Evolutionary conservation across 768 basidiomycete genomes (phyloP).

Genomic region (Epithele typhae): DNA sequence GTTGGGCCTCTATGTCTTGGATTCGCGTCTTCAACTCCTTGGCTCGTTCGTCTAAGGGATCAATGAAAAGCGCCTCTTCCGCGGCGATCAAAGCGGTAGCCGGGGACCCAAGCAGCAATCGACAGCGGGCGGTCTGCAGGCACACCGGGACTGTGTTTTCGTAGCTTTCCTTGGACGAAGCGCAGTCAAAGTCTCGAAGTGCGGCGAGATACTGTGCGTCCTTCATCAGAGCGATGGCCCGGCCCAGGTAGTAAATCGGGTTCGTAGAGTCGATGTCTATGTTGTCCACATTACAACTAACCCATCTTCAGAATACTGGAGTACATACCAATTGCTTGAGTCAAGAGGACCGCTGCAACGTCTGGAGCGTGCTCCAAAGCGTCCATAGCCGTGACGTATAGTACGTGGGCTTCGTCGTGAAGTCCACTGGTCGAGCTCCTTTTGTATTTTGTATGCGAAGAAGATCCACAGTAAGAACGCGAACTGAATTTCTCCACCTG

Average conservation of each 20-base stretch:
- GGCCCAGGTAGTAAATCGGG: not conserved
- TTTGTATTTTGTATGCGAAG: too few species aligned
- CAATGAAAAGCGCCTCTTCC: conserved; percentile 1
- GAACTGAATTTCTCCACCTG: too few species aligned
- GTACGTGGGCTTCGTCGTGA: too few species aligned
- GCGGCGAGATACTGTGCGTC: not conserved
- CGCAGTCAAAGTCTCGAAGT: conserved; percentile 3
- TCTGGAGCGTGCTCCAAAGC: too few species aligned
- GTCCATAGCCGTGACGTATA: too few species aligned
- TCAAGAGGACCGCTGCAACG: too few species aligned
- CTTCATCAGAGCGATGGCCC: not conserved
- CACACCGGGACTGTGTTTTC: not conserved
- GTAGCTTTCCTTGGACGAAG: not conserved
- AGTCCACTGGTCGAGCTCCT: too few species aligned
- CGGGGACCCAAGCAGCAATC: conserved; percentile 2
- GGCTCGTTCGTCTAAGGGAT: conserved; percentile 1
- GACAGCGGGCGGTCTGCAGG: conserved; percentile 1
- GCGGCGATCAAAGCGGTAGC: conserved; percentile 1
- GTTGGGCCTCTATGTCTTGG: not conserved
- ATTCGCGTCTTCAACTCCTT: conserved; percentile 1
- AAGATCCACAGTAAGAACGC: too few species aligned
- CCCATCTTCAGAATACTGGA: not conserved
- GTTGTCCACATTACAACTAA: not conserved
- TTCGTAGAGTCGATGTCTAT: not conserved
- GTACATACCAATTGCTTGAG: not conserved